Percentiles rank a stretch among this genome's conserved stretches.
Evolutionary conservation across 768 basidiomycete genomes (phyloP).

Genomic region (Ephemerocybe angulata): DNA sequence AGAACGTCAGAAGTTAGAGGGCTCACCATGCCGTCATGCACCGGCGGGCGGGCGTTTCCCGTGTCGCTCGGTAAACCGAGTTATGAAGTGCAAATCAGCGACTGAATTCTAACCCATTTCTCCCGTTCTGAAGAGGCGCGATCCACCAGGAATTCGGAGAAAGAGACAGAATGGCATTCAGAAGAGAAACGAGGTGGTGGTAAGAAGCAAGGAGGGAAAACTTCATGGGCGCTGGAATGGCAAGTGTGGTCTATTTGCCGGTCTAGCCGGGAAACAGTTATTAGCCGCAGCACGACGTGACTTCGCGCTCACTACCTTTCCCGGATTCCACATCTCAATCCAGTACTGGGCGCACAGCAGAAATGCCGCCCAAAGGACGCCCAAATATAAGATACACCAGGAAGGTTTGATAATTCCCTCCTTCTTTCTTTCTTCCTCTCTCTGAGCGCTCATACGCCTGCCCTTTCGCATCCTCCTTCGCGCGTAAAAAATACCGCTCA

Average conservation of each 20-base stretch:
- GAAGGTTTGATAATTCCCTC: too few species aligned
- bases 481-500: too few species aligned
- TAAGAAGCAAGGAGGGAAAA: conserved; percentile 17
- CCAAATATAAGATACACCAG: neutral
- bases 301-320: neutral
- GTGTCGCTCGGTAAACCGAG: too few species aligned
- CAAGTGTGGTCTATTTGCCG: conserved; percentile 34
- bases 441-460: too few species aligned
- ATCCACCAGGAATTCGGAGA: too few species aligned
- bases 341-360: neutral
- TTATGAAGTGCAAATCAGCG: too few species aligned
- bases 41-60: too few species aligned
- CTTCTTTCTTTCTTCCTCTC: neutral
- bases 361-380: conserved; percentile 6
- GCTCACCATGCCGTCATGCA: too few species aligned
- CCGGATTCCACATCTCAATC: neutral
- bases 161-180: neutral
- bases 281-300: conserved; percentile 4
- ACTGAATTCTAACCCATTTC: too few species aligned
- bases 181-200: conserved; percentile 3
- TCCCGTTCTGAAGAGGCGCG: too few species aligned
- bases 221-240: conserved; percentile 28
- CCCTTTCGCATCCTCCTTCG: too few species aligned
- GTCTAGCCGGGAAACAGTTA: conserved; percentile 31
- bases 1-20: too few species aligned